Percentiles rank a stretch among this genome's conserved stretches.
Evolutionary conservation across 495 filamentous ascomycete species (phyloP).

Genomic region (Clavariopsis aquatica): DNA sequence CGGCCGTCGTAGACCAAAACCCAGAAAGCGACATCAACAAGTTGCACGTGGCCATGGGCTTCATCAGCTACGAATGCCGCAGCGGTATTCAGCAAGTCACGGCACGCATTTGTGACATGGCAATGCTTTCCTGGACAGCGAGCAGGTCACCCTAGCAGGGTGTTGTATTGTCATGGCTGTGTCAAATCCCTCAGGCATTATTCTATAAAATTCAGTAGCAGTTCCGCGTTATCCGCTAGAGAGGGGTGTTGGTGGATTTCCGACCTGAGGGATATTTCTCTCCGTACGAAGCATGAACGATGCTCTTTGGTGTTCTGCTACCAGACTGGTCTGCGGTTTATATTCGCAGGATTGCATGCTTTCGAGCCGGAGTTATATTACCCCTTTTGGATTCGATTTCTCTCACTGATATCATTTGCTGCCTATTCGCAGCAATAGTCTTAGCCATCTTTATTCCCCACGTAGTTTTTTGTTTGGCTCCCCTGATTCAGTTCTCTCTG

Average conservation of each 20-base stretch:
- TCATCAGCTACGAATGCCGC: constrained; percentile 71
- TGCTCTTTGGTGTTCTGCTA: background rate
- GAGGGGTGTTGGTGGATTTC: background rate
- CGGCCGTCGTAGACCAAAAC: constrained; percentile 60
- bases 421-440: background rate
- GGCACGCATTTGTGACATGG: constrained; percentile 39
- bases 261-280: background rate
- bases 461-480: background rate
- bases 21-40: constrained; percentile 71
- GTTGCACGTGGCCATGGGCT: constrained; percentile 76
- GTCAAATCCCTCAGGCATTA: no score
- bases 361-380: constrained; percentile 8
- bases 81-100: constrained; percentile 36
- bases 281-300: background rate
- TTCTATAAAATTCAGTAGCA: no score
- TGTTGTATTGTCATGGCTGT: no score
- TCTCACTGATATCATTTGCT: background rate
- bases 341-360: constrained; percentile 4
- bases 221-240: no score
- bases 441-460: background rate
- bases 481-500: background rate
- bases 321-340: background rate
- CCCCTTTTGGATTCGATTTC: background rate
- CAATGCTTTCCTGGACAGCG: constrained; percentile 34
- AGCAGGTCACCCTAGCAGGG: constrained; percentile 24